Evolutionary conservation across 1,284 basidiomycete genomes (phyloP).

Genomic region (Ustilago shanxiensis): DNA sequence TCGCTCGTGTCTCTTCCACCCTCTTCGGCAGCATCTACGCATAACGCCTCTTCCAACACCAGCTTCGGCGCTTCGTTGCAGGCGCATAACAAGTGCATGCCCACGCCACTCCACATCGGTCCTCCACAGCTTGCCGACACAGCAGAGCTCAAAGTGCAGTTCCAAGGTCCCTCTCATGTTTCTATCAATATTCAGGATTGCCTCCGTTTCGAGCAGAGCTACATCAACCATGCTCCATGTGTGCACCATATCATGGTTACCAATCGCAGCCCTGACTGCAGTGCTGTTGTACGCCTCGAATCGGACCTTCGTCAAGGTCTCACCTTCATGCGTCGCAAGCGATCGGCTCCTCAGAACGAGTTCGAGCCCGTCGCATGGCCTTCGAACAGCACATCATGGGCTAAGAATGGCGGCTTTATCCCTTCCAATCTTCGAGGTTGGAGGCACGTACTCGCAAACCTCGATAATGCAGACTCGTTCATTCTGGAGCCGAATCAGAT

Average conservation of each 20-base stretch:
- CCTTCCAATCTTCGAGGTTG: conserved; percentile 61
- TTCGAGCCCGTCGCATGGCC: conserved; percentile 54
- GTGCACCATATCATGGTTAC: conserved; percentile 49
- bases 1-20: conserved; percentile 43
- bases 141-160: conserved; percentile 29
- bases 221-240: conserved; percentile 64
- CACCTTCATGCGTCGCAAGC: conserved; percentile 58
- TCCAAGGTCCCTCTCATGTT: conserved; percentile 37
- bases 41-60: conserved; percentile 41
- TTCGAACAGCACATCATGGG: conserved; percentile 63
- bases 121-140: conserved; percentile 39
- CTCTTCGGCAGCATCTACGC: conserved; percentile 40
- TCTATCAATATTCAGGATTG: conserved; percentile 42
- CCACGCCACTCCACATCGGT: conserved; percentile 26
- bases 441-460: conserved; percentile 64
- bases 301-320: conserved; percentile 56
- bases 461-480: conserved; percentile 59
- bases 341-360: conserved; percentile 41
- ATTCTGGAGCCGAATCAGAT: conserved; percentile 53
- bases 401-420: conserved; percentile 57
- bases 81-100: conserved; percentile 14
- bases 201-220: conserved; percentile 53
- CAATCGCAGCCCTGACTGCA: conserved; percentile 41
- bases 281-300: conserved; percentile 56
- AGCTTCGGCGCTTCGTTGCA: conserved; percentile 36